Percentiles rank a stretch among this genome's conserved stretches.
These are phyloP conservation scores for Coffea canephora DNA, from an alignment of 257 asterid species.

Conservation along the genomic window DNA sequence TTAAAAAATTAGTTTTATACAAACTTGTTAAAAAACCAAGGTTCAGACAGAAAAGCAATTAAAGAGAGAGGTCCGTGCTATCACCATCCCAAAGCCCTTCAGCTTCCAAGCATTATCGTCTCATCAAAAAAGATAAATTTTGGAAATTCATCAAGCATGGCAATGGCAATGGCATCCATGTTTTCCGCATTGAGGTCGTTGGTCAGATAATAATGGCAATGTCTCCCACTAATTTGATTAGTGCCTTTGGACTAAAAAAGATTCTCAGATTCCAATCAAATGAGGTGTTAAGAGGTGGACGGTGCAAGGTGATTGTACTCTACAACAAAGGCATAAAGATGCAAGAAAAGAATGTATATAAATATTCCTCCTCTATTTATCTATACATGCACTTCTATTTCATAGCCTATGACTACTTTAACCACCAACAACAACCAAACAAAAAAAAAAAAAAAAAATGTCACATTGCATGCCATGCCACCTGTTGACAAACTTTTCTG, in stretches of 20 bases:
- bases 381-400: background rate
- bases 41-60: too few relatives aligned
- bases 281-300: conserved; percentile 21
- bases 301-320: conserved; percentile 37
- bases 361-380: conserved; percentile 15
- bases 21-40: too few relatives aligned
- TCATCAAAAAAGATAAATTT: conserved; percentile 4
- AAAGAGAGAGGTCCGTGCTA: too few relatives aligned
- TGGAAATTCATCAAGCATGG: conserved; percentile 6
- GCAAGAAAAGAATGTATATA: background rate
- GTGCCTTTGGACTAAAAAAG: conserved; percentile 22
- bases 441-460: too few relatives aligned
- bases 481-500: conserved; percentile 17
- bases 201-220: conserved; percentile 10
- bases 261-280: conserved; percentile 20
- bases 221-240: conserved; percentile 27
- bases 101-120: background rate
- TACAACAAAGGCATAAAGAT: conserved; percentile 17
- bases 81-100: too few relatives aligned
- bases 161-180: conserved; percentile 2
- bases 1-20: too few relatives aligned
- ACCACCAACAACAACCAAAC: background rate
- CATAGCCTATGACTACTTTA: conserved; percentile 14
- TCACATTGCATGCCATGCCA: conserved; percentile 9
- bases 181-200: conserved; percentile 14